Evolutionary conservation across 2,329 filamentous ascomycete genomes (phyloP), one percentile per base, ranked within the genome.

Genomic region (Lecanosticta acicola): DNA sequence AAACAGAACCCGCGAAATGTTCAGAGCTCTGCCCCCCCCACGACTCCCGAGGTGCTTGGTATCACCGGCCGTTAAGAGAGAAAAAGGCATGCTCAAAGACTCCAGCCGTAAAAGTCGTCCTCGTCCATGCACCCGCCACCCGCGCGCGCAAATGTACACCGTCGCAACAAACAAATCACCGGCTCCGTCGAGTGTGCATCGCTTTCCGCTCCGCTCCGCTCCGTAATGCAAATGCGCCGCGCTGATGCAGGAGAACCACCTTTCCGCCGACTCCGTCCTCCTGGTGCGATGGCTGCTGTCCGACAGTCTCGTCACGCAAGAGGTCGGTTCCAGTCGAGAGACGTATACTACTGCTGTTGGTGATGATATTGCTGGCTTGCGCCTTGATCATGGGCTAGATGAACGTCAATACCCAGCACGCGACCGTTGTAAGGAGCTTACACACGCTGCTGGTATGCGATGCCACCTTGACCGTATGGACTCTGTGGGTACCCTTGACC

Each of bases 401-500:
- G 37, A 41, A 32, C 33, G 48, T 58, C 49, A 57, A 53, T 51
- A 51, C 43, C 42, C 44, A 35, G 36, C 44, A 37, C 39, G 41
- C 43, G 40, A 37, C 39, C 45, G 45, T 43, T 46, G 40, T 29
- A 39, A 50, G 41, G 42, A 38, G 41, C 35, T 53, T 51, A 61
- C 60, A 57, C 53, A 63, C 60, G 64, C 55, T 65, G 64, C 54
- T 64, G 63, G 53, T 76, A 41, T 61, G 72, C 72, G 56, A 72
- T 65, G 57, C 68, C 69, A 55, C 70, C 69, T 50, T 66, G 68
- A 24, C 59, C 66, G 57, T 75, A 76, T 13, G 73, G 72, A 48
- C 72, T 75, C 56, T 72, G 72, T 19, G 72, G 72, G 55, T 75
- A 75, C 63, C 71, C 73, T 59, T 64, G 69, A 61, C 63, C 68